Evolutionary conservation across 306 rosid genomes (phyloP).

Genomic region (Sicyos edulis): DNA sequence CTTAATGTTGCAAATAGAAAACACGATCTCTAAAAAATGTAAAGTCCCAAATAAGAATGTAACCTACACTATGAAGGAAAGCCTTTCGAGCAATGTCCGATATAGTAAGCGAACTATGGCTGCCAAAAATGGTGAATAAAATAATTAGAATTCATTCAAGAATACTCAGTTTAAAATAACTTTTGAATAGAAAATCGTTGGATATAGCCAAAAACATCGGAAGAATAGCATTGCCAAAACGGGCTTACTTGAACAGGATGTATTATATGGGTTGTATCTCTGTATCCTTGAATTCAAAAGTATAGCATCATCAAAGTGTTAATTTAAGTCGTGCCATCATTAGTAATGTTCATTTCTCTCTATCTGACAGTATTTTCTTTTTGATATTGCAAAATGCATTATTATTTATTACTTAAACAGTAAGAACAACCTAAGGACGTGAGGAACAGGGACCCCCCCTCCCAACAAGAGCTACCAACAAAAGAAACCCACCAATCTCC

Average conservation of each 20-base stretch:
- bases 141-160: constrained; percentile 9
- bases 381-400: neutral
- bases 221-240: neutral
- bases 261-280: neutral
- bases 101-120: constrained; percentile 71
- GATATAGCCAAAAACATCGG: neutral
- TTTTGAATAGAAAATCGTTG: neutral
- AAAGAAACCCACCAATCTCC: too few relatives aligned
- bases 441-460: too few relatives aligned
- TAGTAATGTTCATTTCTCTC: neutral
- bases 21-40: constrained; percentile 11
- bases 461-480: too few relatives aligned
- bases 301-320: neutral
- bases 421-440: too few relatives aligned
- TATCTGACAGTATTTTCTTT: neutral
- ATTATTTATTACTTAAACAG: too few relatives aligned
- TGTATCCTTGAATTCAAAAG: neutral
- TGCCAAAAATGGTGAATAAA: constrained; percentile 30
- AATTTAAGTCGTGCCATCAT: neutral
- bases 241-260: neutral
- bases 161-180: constrained; percentile 1
- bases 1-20: constrained; percentile 2
- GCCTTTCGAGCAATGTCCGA: constrained; percentile 97
- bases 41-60: constrained; percentile 20
- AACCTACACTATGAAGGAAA: constrained; percentile 89